These are phyloP conservation scores for Inga leiocalycina DNA, from an alignment of 306 rosid genomes.

Conservation along the genomic window DNA sequence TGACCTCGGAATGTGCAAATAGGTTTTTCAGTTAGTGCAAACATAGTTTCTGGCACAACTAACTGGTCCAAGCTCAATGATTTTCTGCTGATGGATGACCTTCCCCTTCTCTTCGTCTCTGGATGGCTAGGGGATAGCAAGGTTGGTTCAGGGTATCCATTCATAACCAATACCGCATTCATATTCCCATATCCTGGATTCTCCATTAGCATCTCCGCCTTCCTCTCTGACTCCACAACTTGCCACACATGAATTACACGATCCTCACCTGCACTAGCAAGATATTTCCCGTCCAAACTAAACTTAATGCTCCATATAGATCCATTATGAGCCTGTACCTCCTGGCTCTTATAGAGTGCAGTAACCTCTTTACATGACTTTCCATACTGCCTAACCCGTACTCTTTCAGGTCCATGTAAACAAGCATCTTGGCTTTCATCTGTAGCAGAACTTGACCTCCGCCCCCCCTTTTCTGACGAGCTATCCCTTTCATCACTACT, in stretches of 20 bases:
- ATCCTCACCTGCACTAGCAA: conserved; percentile 99
- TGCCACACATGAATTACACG: conserved; percentile 91
- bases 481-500: conserved; percentile 94
- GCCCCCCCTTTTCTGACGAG: conserved; percentile 86
- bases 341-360: conserved; percentile 83
- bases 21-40: conserved; percentile 88
- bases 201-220: conserved; percentile 78
- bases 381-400: conserved; percentile 84
- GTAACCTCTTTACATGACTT: conserved; percentile 79
- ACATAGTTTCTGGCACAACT: conserved; percentile 70
- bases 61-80: conserved; percentile 80
- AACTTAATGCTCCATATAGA: conserved; percentile 94
- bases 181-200: conserved; percentile 64
- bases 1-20: conserved; percentile 87
- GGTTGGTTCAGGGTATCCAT: conserved; percentile 76
- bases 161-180: conserved; percentile 60
- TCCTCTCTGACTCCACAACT: conserved; percentile 86
- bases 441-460: conserved; percentile 94
- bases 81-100: conserved; percentile 75
- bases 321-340: conserved; percentile 92
- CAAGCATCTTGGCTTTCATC: conserved; percentile 92
- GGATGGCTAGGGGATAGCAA: conserved; percentile 55
- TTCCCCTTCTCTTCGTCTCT: conserved; percentile 87
- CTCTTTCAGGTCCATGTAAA: conserved; percentile 91
- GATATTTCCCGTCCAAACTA: conserved; percentile 94